Evolutionary conservation across 208 protist genomes (phyloP).

Genomic region (Dictyostelium gargantuum): DNA sequence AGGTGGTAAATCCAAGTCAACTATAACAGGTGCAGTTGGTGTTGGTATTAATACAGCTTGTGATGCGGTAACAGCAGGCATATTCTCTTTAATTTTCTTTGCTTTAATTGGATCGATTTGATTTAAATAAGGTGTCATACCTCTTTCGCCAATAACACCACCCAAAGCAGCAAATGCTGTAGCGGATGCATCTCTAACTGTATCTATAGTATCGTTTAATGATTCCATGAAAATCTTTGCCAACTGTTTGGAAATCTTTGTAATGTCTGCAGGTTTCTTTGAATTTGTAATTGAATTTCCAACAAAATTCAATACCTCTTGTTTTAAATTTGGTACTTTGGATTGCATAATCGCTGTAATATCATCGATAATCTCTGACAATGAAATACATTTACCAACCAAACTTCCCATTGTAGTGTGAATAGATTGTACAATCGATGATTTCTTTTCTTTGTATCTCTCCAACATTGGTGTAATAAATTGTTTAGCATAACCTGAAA

Average conservation of each 20-base stretch:
- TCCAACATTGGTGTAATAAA: slow-evolving; percentile 35
- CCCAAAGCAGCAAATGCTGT: slow-evolving; percentile 36
- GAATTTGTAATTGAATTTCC: background rate
- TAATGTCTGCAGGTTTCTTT: slow-evolving; percentile 25
- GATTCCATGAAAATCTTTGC: slow-evolving; percentile 36
- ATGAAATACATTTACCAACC: background rate
- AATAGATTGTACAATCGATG: background rate
- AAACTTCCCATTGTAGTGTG: slow-evolving; percentile 19
- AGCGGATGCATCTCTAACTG: background rate
- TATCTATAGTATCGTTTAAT: background rate
- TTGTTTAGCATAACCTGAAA: background rate
- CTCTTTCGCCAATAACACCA: slow-evolving; percentile 52
- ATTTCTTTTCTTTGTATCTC: slow-evolving; percentile 64
- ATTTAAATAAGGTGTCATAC: slow-evolving; percentile 46
- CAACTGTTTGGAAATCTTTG: background rate
- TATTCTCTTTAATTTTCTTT: slow-evolving; percentile 62
- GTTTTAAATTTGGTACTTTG: slow-evolving; percentile 34
- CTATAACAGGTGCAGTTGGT: too few relatives aligned
- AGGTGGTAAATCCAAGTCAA: background rate
- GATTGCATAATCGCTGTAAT: background rate
- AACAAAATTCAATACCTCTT: slow-evolving; percentile 13
- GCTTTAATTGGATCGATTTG: slow-evolving; percentile 61
- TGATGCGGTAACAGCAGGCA: background rate
- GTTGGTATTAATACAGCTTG: background rate
- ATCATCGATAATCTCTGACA: slow-evolving; percentile 34